Conservation (phyloP, 805 yeast species). For the Scheffersomyces stipitis region DNA sequence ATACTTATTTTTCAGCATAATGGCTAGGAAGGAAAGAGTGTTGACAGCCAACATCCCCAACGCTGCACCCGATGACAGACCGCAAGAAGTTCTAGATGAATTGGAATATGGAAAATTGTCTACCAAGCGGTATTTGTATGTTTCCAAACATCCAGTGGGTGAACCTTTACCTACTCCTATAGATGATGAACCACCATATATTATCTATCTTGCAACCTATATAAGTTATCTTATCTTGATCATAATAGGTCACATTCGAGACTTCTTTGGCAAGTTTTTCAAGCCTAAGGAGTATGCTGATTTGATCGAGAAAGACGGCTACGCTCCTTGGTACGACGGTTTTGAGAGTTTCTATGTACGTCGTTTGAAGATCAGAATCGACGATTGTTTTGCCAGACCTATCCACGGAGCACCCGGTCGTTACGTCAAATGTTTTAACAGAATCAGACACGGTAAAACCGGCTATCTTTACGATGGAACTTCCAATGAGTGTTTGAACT, state of each 20-base stretch:
- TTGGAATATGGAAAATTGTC: slow-evolving; percentile 74
- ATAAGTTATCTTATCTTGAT: slow-evolving; percentile 81
- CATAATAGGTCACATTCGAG: slow-evolving; percentile 86
- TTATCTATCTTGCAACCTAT: slow-evolving; percentile 77
- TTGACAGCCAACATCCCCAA: slow-evolving; percentile 39
- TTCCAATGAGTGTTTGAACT: slow-evolving; percentile 74
- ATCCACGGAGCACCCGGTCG: slow-evolving; percentile 99
- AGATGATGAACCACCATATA: slow-evolving; percentile 85
- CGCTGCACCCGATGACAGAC: slow-evolving; percentile 37
- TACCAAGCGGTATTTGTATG: slow-evolving; percentile 62
- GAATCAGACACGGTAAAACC: slow-evolving; percentile 66
- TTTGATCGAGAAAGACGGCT: slow-evolving; percentile 77
- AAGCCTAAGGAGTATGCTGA: slow-evolving; percentile 64
- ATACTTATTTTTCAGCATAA: no score
- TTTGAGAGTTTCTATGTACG: slow-evolving; percentile 93
- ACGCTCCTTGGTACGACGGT: slow-evolving; percentile 94
- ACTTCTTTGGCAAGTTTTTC: slow-evolving; percentile 78
- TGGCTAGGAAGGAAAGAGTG: no score
- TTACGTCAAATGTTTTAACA: slow-evolving; percentile 75
- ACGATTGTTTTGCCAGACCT: slow-evolving; percentile 93
- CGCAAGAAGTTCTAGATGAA: slow-evolving; percentile 40
- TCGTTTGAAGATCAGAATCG: slow-evolving; percentile 84
- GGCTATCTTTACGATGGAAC: slow-evolving; percentile 74
- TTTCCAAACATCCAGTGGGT: slow-evolving; percentile 55
- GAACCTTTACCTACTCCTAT: slow-evolving; percentile 62